Percentiles rank a stretch among this genome's conserved stretches.
phyloP scores from a whole-genome alignment of 2,329 filamentous ascomycete species.

The Dactylonectria estremocensis region DNA sequence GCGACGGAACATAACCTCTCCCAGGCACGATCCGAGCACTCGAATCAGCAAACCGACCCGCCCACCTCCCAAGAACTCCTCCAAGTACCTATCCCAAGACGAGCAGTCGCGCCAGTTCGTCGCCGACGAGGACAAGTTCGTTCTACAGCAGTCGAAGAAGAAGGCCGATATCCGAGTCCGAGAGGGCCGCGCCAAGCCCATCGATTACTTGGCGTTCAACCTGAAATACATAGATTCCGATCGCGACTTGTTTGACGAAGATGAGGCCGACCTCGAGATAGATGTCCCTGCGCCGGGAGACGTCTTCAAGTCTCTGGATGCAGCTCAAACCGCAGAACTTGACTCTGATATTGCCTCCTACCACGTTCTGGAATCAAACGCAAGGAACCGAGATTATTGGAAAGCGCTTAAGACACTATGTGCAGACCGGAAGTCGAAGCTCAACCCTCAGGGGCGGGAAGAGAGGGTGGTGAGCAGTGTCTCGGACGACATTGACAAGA shows the following conservation, averaged over 20 bases:
- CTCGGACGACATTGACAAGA: constrained; percentile 87
- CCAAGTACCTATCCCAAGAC: constrained; percentile 77
- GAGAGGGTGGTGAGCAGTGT: constrained; percentile 86
- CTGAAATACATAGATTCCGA: constrained; percentile 90
- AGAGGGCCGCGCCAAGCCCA: constrained; percentile 90
- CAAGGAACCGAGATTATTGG: constrained; percentile 90
- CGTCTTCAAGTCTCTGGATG: constrained; percentile 82
- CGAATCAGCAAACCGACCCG: constrained; percentile 68
- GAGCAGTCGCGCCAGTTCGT: constrained; percentile 88
- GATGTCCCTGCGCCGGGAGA: constrained; percentile 84
- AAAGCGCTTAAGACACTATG: constrained; percentile 90
- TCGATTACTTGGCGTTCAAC: constrained; percentile 94
- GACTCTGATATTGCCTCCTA: constrained; percentile 88
- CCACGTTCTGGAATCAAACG: constrained; percentile 83
- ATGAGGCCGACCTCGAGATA: constrained; percentile 80
- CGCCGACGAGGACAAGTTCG: constrained; percentile 95
- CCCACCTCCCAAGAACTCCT: constrained; percentile 48
- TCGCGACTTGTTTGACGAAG: constrained; percentile 88
- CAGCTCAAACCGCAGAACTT: constrained; percentile 79
- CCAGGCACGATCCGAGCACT: constrained; percentile 68
- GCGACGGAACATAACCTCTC: constrained; percentile 67
- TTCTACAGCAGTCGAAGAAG: constrained; percentile 96
- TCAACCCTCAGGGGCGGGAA: constrained; percentile 73
- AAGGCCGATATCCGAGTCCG: constrained; percentile 96
- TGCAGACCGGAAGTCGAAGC: constrained; percentile 79